Base-by-base conservation (phyloP, 352 stramenopile species). In the Globisporangium okanoganense region DNA sequence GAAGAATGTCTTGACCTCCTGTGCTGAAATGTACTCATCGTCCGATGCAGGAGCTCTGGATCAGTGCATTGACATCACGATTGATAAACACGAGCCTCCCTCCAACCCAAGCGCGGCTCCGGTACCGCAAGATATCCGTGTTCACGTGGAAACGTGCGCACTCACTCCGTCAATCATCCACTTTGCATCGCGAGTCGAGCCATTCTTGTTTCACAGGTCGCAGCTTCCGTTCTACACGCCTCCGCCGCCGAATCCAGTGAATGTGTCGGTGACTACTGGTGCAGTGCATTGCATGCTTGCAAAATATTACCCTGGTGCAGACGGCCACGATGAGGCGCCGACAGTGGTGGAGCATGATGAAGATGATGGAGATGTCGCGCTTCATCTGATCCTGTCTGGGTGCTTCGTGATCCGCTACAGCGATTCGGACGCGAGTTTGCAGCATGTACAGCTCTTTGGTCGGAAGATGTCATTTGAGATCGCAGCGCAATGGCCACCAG, bases 381-480 rank as follows among this genome's bases (percentile, higher is more conserved):
- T 92, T 10, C 79, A 88, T 44, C 60, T 92, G 48, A 72, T 90
- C 40, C 50, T 79, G 8, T 86, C 71, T 41, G 82, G 82, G 0
- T 89, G 80, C 56, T 70, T 86, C 12, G 77, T 90, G 14, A 66
- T 82, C 20, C 60, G 78, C 5, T 86, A 85, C 27, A 79, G 61
- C 16, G 80, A 76, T 36, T 64, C 59, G 1, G 70, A 88, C 18
- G 64, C 71, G 3, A 66, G 70, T 0, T 71, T 77, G 4, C 79
- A 82, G 36, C 73, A 77, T 22, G 67, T 82, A 0, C 80, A 90
- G 54, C 14, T 88, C 3, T 90, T 89, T 54, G 78, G 82, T 3
- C 69, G 80, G 2, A 90, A 92, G 52, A 87, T 92, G 80, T 85
- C 73, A 9, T 58, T 89, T 2, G 82, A 86, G 47, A 74, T 89